Conservation (phyloP, 1,284 basidiomycete genomes). For the Cutaneotrichosporon dermatis region DNA sequence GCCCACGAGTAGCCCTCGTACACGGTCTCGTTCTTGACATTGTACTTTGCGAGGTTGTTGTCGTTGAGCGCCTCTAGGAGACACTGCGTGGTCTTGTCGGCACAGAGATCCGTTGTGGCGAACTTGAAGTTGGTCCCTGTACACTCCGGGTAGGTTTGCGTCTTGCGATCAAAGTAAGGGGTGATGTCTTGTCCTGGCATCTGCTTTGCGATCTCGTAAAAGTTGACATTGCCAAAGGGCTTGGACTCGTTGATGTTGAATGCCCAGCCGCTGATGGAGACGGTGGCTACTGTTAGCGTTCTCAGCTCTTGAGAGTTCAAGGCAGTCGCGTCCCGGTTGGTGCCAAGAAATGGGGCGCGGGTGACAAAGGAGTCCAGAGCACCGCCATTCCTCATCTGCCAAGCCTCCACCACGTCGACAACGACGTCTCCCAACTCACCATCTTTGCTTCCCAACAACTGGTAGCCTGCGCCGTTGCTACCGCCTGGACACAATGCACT, state of each 20-base stretch:
- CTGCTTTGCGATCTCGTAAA: slow-evolving; percentile 58
- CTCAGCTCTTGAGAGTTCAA: too few species aligned
- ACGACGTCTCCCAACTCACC: slow-evolving; percentile 27
- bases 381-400: neutral
- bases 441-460: slow-evolving; percentile 34
- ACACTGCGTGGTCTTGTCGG: slow-evolving; percentile 31
- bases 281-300: slow-evolving; percentile 53
- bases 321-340: neutral
- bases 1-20: slow-evolving; percentile 83
- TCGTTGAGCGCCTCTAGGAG: neutral
- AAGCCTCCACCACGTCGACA: neutral
- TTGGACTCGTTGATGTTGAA: slow-evolving; percentile 68
- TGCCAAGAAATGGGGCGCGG: neutral
- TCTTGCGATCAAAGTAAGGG: slow-evolving; percentile 66
- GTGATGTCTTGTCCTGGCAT: slow-evolving; percentile 83
- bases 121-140: slow-evolving; percentile 57
- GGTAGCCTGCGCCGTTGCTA: slow-evolving; percentile 23
- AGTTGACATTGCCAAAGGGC: slow-evolving; percentile 56
- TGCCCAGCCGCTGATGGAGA: slow-evolving; percentile 73
- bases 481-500: slow-evolving; percentile 77
- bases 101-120: slow-evolving; percentile 71
- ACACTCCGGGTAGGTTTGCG: slow-evolving; percentile 64
- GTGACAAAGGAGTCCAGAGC: too few species aligned
- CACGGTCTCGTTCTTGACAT: slow-evolving; percentile 61
- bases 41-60: slow-evolving; percentile 57